These are phyloP conservation scores for baker's yeast (Saccharomyces cerevisiae) DNA, from an alignment of 805 yeast genomes.

Conservation along the genomic window DNA sequence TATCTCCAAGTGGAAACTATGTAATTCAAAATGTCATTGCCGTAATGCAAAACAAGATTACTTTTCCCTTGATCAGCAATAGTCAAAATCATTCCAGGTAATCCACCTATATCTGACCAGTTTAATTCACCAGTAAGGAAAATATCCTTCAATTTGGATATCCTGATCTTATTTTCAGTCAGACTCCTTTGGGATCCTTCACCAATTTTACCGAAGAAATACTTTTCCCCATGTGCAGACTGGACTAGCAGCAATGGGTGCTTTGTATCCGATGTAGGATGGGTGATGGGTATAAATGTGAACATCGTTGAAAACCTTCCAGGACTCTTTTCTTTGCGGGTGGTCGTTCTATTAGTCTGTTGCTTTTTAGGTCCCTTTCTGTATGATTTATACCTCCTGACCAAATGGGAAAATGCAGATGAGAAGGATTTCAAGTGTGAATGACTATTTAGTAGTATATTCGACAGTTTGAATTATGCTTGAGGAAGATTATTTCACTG, in stretches of 20 bases:
- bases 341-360: neutral
- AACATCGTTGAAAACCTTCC: slow-evolving; percentile 33
- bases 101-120: slow-evolving; percentile 82
- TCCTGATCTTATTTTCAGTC: slow-evolving; percentile 48
- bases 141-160: slow-evolving; percentile 53
- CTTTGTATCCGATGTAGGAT: slow-evolving; percentile 52
- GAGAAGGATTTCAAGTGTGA: neutral
- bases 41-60: slow-evolving; percentile 46
- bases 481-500: neutral
- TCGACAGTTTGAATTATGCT: neutral
- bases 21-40: slow-evolving; percentile 42
- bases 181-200: slow-evolving; percentile 82
- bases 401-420: neutral
- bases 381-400: neutral
- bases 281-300: slow-evolving; percentile 44
- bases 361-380: neutral
- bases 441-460: neutral
- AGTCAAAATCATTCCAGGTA: slow-evolving; percentile 83
- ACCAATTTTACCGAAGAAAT: slow-evolving; percentile 68
- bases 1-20: slow-evolving; percentile 76
- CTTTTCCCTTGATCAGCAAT: slow-evolving; percentile 68
- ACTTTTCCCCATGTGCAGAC: slow-evolving; percentile 34
- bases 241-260: slow-evolving; percentile 49
- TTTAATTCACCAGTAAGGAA: slow-evolving; percentile 70
- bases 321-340: neutral